Evolutionary conservation across 257 asterid species (phyloP), one percentile per base, ranked within the genome.

Genomic region (Ophiorrhiza pumila): DNA sequence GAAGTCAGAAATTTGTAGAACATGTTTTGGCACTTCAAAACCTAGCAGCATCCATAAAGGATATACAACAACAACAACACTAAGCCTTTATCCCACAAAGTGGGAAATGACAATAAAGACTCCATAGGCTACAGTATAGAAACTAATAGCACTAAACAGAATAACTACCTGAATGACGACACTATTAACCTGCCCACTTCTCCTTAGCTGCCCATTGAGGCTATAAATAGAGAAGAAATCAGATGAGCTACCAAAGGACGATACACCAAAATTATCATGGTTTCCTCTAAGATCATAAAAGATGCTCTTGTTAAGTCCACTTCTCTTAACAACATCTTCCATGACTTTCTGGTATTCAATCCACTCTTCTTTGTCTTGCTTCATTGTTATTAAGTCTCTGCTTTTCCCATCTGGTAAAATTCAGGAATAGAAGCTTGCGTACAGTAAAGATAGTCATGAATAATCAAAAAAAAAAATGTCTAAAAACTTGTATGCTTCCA

Each of bases 281-380:
- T 95, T 91, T 70, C 99, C 99, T 73, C 98, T 89, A 64, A 95
- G 88, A 80, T 95, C 99, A 77, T 87, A 90, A 63, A 95, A 95
- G 37, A 69, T 53, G 58, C 68, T 87, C 80, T 78, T 78, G 49
- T 84, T 83, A 58, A 95, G 96, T 64, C 96, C 94, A 80, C 99
- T 95, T 69, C 84, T 85, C 77, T 68, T 73, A 65, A 90, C 76
- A 74, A 90, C 91, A 66, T 90, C 93, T 63, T 81, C 87, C 96
- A 90, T 85, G 71, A 87, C 92, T 43, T 86, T 77, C 81, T 77
- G 80, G 86, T 95, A 95, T 70, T 89, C 95, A 47, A 87, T 73
- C 99, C 99, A 95, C 83, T 94, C 99, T 74, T 81, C 80, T 83
- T 90, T 91, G 73, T 90, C 86, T 84, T 92, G 96, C 80, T 87